Evolutionary conservation across 2,329 filamentous ascomycete species (phyloP).

Genomic region (Fusarium sp.): DNA sequence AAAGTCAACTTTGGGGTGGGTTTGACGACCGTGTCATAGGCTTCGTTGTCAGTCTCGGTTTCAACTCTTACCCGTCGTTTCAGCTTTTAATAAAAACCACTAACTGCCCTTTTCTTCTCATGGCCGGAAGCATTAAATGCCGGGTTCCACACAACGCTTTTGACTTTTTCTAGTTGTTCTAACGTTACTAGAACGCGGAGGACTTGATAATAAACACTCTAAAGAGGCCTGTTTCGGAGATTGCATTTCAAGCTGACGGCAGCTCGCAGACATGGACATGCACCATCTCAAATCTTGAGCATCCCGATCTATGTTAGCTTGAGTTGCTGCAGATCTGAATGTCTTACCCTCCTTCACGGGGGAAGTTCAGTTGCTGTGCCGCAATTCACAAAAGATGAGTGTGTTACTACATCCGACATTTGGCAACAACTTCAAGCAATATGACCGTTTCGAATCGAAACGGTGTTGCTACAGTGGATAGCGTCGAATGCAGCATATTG

Average conservation of each 20-base stretch:
- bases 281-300: not conserved
- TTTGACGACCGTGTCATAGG: constrained; percentile 11
- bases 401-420: not conserved
- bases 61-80: constrained; percentile 17
- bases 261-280: not conserved
- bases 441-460: constrained; percentile 10
- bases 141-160: not conserved
- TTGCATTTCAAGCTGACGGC: not conserved
- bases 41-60: constrained; percentile 15
- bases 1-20: not conserved
- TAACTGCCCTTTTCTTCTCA: not conserved
- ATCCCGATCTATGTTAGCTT: not conserved
- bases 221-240: not conserved
- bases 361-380: constrained; percentile 13
- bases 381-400: not conserved
- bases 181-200: not conserved
- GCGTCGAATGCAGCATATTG: not conserved
- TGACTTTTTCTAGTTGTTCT: not conserved
- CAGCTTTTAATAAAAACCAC: not conserved
- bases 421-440: not conserved
- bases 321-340: constrained; percentile 1
- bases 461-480: not conserved
- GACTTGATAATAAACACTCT: not conserved
- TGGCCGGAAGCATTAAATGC: not conserved
- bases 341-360: not conserved